Percentiles rank a stretch among this genome's conserved stretches.
Conservation (phyloP, 768 basidiomycete genomes). For the Lyophyllum shimeji region DNA sequence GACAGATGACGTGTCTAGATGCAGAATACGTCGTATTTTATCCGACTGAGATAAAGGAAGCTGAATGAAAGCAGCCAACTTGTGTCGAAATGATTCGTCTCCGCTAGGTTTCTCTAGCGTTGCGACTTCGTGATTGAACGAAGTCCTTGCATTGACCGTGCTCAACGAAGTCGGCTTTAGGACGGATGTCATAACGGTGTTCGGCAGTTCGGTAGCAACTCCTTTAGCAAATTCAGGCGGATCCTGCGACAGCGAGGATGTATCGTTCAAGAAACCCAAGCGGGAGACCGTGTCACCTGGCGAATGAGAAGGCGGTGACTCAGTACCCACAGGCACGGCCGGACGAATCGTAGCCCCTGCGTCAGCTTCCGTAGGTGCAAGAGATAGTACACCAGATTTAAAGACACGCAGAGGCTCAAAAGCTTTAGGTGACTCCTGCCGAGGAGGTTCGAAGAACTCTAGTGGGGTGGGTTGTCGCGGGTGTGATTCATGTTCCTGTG, state of each 20-base stretch:
- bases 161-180: not conserved
- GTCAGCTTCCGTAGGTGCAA: not conserved
- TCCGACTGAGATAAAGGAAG: constrained; percentile 28
- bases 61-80: constrained; percentile 8
- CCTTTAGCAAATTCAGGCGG: not conserved
- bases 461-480: not conserved
- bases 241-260: not conserved
- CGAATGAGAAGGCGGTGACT: not conserved
- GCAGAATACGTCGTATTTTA: constrained; percentile 38
- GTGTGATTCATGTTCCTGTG: not conserved
- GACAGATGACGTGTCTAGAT: constrained; percentile 10
- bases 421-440: not conserved
- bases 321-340: not conserved
- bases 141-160: not conserved
- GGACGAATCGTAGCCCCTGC: not conserved
- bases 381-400: constrained; percentile 10
- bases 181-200: no score
- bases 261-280: not conserved
- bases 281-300: not conserved
- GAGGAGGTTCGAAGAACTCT: not conserved
- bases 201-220: not conserved
- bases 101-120: not conserved
- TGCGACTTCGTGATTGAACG: not conserved
- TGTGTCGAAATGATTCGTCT: not conserved
- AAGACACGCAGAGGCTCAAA: constrained; percentile 3